Evolutionary conservation across 176 grass and related monocot genomes (phyloP), one percentile per base, ranked within the genome.

Genomic region (Oryza coarctata): DNA sequence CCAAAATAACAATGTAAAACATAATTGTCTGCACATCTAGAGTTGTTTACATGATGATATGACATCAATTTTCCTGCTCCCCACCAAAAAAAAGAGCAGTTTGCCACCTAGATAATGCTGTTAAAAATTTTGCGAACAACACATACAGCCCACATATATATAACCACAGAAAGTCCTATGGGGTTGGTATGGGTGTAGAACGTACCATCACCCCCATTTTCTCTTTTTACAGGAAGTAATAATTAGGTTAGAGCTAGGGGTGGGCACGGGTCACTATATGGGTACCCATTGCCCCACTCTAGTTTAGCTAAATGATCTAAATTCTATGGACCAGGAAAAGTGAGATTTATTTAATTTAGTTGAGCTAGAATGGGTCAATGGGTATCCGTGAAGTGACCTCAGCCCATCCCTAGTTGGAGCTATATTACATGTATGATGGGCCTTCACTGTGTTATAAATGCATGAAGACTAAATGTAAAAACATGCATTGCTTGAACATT

Each of bases 401-500:
- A 18, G 18, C 20, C 18, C 50, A 22, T 55, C 50, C 7, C 50
- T 55, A n/a, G 11, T 43, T 27, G 39, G 68, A 45, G 25, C 38
- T 71, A 44, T 12, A 28, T 45, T 71, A 28, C 11, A 18, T 45
- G 69, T 22, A 60, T 71, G 38, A 18, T 41, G 68, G 36, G 43
- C 34, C 22, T 40, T 12, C 22, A 27, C n/a, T 70, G 41, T 71
- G 69, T 71, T 61, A 30, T 30, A 28, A 27, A 17, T 58, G 12
- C n/a, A 70, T 36, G 11, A 68, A 8, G 22, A 43, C n/a, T 43
- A 12, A 23, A 6, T 69, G 11, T 33, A 13, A 20, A 38, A 23
- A 20, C 27, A 58, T 70, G 14, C 14, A 71, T 3, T 43, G 12
- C 62, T 65, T 82, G 30, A 60, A 85, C 68, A 83, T n/a, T 26